Percentiles rank a stretch among this genome's conserved stretches.
Conservation (phyloP, 2,329 filamentous ascomycete genomes). For the Akanthomyces uredinophilus region DNA sequence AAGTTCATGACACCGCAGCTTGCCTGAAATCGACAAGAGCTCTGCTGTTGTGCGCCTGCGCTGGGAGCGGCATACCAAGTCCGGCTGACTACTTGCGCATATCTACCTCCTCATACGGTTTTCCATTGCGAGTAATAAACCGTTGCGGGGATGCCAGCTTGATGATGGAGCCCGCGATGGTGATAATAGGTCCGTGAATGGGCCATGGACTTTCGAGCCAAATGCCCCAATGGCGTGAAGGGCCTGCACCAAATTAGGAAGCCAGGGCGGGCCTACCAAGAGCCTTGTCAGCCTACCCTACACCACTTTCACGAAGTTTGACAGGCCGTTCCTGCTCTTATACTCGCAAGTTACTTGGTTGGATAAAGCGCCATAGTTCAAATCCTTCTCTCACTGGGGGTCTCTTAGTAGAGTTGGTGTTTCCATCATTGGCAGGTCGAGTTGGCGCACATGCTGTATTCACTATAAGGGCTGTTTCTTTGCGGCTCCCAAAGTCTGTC, state of each 20-base stretch:
- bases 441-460: too few species aligned
- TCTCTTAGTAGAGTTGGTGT: background rate
- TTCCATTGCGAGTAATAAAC: background rate
- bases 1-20: too few species aligned
- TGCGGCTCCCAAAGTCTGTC: too few species aligned
- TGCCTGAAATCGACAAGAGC: too few species aligned
- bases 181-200: constrained; percentile 5
- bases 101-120: background rate
- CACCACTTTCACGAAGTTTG: background rate
- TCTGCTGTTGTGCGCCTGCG: too few species aligned
- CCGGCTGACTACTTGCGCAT: too few species aligned
- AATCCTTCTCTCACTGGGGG: background rate
- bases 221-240: constrained; percentile 9
- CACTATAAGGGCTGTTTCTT: too few species aligned
- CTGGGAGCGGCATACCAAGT: too few species aligned
- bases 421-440: too few species aligned
- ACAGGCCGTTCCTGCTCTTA: background rate
- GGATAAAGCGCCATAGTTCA: background rate
- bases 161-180: constrained; percentile 2
- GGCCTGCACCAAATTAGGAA: constrained; percentile 7
- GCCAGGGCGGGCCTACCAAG: background rate
- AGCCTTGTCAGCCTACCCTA: background rate
- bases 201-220: background rate
- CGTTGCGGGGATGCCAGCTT: constrained; percentile 7
- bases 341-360: background rate